Evolutionary conservation across 2,329 filamentous ascomycete genomes (phyloP).

Genomic region (Orbilia quercus): DNA sequence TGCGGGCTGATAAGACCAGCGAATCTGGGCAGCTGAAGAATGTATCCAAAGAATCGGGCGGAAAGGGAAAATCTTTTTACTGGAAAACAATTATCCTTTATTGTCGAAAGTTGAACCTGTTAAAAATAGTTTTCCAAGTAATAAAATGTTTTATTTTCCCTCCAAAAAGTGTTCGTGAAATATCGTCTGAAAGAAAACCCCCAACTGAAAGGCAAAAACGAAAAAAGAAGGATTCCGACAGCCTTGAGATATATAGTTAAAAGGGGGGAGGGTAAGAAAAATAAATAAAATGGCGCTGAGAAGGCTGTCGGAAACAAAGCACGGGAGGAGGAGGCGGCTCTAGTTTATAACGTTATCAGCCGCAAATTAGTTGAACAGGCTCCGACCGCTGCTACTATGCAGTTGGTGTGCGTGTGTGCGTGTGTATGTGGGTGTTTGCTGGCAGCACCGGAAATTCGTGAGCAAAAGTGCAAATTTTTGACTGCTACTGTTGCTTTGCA

Average conservation of each 20-base stretch:
- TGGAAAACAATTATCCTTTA: neutral
- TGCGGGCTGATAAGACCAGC: conserved; percentile 17
- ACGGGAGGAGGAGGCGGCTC: conserved; percentile 33
- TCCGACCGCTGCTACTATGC: conserved; percentile 3
- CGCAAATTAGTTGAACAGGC: conserved; percentile 39
- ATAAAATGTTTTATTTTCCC: conserved; percentile 12
- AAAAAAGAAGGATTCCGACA: conserved; percentile 18
- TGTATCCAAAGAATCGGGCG: neutral
- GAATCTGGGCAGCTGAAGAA: conserved; percentile 1
- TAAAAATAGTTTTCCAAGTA: no score
- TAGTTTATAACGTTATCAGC: conserved; percentile 55
- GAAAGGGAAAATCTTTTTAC: conserved; percentile 8
- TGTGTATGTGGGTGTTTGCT: no score
- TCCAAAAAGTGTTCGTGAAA: conserved; percentile 8
- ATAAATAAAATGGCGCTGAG: neutral
- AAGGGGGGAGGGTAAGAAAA: conserved; percentile 10
- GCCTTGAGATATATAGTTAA: conserved; percentile 5
- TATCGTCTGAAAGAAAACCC: conserved; percentile 14
- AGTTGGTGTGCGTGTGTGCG: conserved; percentile 15
- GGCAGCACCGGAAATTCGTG: conserved; percentile 19
- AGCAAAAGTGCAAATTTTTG: conserved; percentile 33
- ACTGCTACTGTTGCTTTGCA: conserved; percentile 33
- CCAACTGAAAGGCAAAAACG: conserved; percentile 21
- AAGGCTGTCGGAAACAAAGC: conserved; percentile 19
- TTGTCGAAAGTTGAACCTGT: no score